Conservation (phyloP, 1,284 basidiomycete species). For the Heterobasidion parviporum region DNA sequence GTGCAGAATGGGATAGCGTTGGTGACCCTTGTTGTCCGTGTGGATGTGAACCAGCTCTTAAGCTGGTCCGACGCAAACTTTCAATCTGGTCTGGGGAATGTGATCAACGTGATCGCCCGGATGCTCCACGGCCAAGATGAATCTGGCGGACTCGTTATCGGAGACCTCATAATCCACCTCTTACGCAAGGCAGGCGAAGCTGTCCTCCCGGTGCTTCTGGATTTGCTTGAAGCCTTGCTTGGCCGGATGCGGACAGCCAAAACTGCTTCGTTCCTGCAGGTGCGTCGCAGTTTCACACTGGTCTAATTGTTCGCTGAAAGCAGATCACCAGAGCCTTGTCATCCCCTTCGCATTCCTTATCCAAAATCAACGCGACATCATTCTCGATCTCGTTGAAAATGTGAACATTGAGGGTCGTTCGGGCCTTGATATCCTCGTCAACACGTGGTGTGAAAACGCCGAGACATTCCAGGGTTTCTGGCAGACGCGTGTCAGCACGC, state of each 20-base stretch:
- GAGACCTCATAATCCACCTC: conserved; percentile 91
- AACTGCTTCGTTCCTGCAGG: conserved; percentile 86
- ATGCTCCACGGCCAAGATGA: conserved; percentile 74
- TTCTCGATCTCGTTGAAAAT: conserved; percentile 42
- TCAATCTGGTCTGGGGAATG: conserved; percentile 66
- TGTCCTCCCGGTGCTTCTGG: conserved; percentile 76
- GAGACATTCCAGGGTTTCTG: conserved; percentile 94
- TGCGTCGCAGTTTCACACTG: conserved; percentile 19
- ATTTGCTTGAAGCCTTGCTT: conserved; percentile 80
- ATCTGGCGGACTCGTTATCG: conserved; percentile 86
- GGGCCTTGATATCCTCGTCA: conserved; percentile 75
- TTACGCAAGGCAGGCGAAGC: conserved; percentile 74
- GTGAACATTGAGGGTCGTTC: conserved; percentile 40
- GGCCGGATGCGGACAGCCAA: conserved; percentile 74
- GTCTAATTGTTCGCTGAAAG: not conserved
- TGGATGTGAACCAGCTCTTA: conserved; percentile 76
- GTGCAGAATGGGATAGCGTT: conserved; percentile 73
- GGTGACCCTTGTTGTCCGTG: conserved; percentile 80
- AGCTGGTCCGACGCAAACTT: conserved; percentile 65
- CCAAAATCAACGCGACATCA: conserved; percentile 64
- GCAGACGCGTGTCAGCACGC: conserved; percentile 77
- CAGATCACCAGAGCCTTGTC: conserved; percentile 59
- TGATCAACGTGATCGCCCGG: conserved; percentile 69
- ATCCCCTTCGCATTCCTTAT: conserved; percentile 86
- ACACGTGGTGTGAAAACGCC: conserved; percentile 90